Base-by-base conservation (phyloP, 2,329 filamentous ascomycete genomes). In the Ceratocystis lukuohia region DNA sequence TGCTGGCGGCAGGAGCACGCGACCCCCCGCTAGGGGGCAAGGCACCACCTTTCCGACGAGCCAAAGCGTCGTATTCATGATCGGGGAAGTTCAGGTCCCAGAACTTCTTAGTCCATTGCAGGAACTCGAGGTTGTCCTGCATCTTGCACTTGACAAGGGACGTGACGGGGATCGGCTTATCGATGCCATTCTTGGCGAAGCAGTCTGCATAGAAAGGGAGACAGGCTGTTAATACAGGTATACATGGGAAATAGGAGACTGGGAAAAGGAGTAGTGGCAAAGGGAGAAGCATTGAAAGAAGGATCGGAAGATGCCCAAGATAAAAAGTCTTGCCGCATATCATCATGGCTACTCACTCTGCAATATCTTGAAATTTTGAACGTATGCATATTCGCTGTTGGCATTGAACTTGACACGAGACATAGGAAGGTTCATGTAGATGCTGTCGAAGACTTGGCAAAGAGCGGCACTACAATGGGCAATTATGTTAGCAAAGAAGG, bases 111-210 rank as follows among this genome's bases (percentile, higher is more conserved):
- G 87, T 87, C 88, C 91, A 99, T 79, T 99, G 94, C 69, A 99
- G 82, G 76, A 99, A 99, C 75, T 97, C 94, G 72, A 99, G 88
- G 80, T 99, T 99, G 77, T 99, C 94, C 82, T 99, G 94, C 93
- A 99, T 99, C 82, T 96, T 96, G 82, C 94, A 99, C 78, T 97
- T 99, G 72, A 94, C 85, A 68, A 99, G 86, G 67, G 83, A 81
- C 76, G 96, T 86, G 75, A 97, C 91, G 68, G 91, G 91, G 72
- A 99, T 87, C 33, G 88, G 88, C 75, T 91, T 91, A 72, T 97
- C 92, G 79, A 99, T 83, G 70, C 86, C 81, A 78, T 97, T 92
- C 76, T 88, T 89, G 69, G 86, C 82, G 74, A 97, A 97, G 70
- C 84, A 82, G 76, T 91, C 93, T 91, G 72, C n/a, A 41, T 25